A percentile compares a stretch with the other conserved stretches of the same genome.
These are phyloP conservation scores for Epichloe uncinata DNA, from an alignment of 2,329 filamentous ascomycete genomes.

Conservation along the genomic window DNA sequence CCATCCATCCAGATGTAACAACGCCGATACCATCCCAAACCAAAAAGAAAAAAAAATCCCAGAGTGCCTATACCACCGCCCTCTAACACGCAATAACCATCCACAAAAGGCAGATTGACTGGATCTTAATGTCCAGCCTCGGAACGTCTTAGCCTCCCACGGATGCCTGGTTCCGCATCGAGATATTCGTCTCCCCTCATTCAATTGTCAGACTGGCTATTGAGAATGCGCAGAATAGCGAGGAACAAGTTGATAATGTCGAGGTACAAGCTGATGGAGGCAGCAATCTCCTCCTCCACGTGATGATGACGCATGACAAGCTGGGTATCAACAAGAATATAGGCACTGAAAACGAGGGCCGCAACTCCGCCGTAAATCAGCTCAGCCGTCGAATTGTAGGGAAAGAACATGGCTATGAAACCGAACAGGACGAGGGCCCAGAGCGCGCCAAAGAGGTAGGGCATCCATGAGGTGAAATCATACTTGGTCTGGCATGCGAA, in stretches of 20 bases:
- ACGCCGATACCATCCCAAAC: not conserved
- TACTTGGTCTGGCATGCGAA: slow-evolving; percentile 98
- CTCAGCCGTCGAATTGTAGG: slow-evolving; percentile 66
- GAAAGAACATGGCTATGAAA: slow-evolving; percentile 86
- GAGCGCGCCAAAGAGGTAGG: slow-evolving; percentile 80
- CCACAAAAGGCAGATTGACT: not conserved
- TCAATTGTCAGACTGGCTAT: slow-evolving; percentile 91
- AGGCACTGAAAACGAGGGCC: slow-evolving; percentile 83
- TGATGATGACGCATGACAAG: slow-evolving; percentile 91
- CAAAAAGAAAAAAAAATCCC: too few species aligned
- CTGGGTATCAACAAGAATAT: slow-evolving; percentile 95
- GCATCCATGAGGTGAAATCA: slow-evolving; percentile 95
- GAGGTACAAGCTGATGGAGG: slow-evolving; percentile 86
- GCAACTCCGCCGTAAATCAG: slow-evolving; percentile 71
- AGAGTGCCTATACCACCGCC: too few species aligned
- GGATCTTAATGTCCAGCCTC: not conserved
- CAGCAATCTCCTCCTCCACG: slow-evolving; percentile 95
- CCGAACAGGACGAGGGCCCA: slow-evolving; percentile 89
- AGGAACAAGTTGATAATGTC: slow-evolving; percentile 97
- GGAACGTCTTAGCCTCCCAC: not conserved
- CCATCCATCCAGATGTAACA: not conserved
- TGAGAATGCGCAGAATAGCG: slow-evolving; percentile 86
- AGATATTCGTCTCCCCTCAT: not conserved
- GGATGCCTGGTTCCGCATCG: not conserved
- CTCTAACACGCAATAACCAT: too few species aligned